A percentile compares a stretch with the other conserved stretches of the same genome.
phyloP scores from a whole-genome alignment of 331 rosid species.

The Spiraea crenata region DNA sequence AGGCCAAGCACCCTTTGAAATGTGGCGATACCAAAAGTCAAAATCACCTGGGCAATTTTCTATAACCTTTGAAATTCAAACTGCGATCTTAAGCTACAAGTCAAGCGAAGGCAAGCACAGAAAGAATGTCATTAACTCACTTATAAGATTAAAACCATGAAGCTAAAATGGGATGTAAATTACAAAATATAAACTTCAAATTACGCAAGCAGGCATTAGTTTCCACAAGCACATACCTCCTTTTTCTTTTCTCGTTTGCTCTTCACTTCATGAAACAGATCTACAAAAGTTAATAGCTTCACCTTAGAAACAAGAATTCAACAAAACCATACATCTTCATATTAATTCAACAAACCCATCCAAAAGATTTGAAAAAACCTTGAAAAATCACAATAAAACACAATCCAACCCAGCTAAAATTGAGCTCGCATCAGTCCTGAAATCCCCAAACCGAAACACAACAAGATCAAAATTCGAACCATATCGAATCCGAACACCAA shows the following conservation, averaged over 20 bases:
- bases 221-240: conserved; percentile 54
- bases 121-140: too few relatives aligned
- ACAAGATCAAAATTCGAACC: too few relatives aligned
- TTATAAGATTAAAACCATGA: not conserved
- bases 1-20: conserved; percentile 96
- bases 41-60: conserved; percentile 84
- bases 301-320: conserved; percentile 21
- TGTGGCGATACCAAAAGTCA: conserved; percentile 79
- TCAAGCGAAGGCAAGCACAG: too few relatives aligned
- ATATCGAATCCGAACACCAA: too few relatives aligned
- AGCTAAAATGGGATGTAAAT: not conserved
- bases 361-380: too few relatives aligned
- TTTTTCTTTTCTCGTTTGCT: conserved; percentile 99
- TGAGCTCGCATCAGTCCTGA: too few relatives aligned
- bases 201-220: not conserved
- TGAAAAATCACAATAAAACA: too few relatives aligned
- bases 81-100: too few relatives aligned
- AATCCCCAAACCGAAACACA: too few relatives aligned
- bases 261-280: conserved; percentile 99
- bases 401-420: too few relatives aligned
- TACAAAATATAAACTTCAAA: not conserved
- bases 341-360: too few relatives aligned
- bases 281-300: conserved; percentile 38
- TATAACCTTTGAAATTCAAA: too few relatives aligned
- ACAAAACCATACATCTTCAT: not conserved